Percentiles rank a stretch among this genome's conserved stretches.
Conservation (phyloP, 2,329 filamentous ascomycete species). For the Mollisiaceae sp. region DNA sequence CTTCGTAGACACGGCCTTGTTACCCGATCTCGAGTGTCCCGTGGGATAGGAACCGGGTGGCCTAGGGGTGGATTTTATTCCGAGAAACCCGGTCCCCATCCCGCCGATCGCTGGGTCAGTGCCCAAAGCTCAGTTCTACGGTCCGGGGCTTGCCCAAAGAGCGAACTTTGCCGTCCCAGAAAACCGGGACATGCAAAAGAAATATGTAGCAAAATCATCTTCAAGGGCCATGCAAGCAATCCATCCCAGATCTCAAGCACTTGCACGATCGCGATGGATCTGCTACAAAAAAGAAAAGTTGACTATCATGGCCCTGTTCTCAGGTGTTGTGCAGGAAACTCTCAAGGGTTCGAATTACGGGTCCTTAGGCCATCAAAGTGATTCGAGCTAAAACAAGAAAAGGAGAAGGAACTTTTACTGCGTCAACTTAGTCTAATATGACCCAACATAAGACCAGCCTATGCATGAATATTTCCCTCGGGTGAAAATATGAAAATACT, state of each 20-base stretch:
- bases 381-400: not conserved
- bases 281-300: constrained; percentile 4
- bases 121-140: constrained; percentile 11
- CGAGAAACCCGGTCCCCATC: not conserved
- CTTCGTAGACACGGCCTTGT: not conserved
- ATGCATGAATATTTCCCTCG: not conserved
- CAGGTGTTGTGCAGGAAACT: constrained; percentile 4
- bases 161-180: constrained; percentile 9
- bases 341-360: not conserved
- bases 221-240: not conserved
- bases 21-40: constrained; percentile 1
- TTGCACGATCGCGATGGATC: not conserved
- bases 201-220: constrained; percentile 10
- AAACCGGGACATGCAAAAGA: constrained; percentile 18
- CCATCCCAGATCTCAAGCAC: not conserved
- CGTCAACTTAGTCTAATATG: not conserved
- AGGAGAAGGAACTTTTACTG: not conserved
- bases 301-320: not conserved
- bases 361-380: not conserved
- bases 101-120: not conserved
- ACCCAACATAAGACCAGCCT: not conserved
- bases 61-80: not conserved
- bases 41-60: not conserved
- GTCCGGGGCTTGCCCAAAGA: constrained; percentile 4
- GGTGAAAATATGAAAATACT: not conserved